Conservation (phyloP, 495 filamentous ascomycete genomes). For the Lophiostoma macrostomum region DNA sequence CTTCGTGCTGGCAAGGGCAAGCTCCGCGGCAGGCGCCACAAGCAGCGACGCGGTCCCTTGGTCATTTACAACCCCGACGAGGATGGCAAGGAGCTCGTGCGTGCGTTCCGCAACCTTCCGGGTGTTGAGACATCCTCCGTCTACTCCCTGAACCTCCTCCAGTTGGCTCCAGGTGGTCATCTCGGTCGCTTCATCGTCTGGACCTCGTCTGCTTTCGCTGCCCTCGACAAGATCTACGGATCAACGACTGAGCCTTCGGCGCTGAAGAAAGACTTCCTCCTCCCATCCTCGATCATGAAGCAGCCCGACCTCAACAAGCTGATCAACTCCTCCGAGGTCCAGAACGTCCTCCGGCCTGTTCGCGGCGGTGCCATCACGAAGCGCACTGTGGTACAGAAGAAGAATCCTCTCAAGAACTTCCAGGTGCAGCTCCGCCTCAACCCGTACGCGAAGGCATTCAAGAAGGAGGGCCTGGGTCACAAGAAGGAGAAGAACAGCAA, state of each 20-base stretch:
- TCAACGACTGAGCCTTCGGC: constrained; percentile 76
- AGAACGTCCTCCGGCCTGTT: constrained; percentile 83
- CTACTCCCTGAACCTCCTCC: constrained; percentile 94
- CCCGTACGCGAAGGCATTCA: constrained; percentile 87
- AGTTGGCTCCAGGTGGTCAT: constrained; percentile 97
- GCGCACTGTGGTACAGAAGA: constrained; percentile 91
- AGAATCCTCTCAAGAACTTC: constrained; percentile 98
- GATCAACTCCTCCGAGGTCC: constrained; percentile 98
- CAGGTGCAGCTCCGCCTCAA: constrained; percentile 96
- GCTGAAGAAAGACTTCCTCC: constrained; percentile 97
- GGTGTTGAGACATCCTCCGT: constrained; percentile 97
- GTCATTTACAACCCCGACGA: constrained; percentile 92
- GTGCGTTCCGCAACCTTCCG: constrained; percentile 95
- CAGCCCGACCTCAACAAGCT: constrained; percentile 93
- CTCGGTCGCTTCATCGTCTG: constrained; percentile 98
- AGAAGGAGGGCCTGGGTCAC: constrained; percentile 75
- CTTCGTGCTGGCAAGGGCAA: constrained; percentile 97
- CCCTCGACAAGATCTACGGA: constrained; percentile 94
- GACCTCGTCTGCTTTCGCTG: constrained; percentile 94
- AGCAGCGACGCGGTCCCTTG: constrained; percentile 94
- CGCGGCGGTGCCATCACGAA: constrained; percentile 89
- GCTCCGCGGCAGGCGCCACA: constrained; percentile 87
- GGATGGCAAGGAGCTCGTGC: constrained; percentile 86
- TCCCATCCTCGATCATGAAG: constrained; percentile 80
- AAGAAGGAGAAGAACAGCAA: constrained; percentile 54